Conservation (phyloP, 2,329 filamentous ascomycete genomes). For the Trichoderma harzianum region DNA sequence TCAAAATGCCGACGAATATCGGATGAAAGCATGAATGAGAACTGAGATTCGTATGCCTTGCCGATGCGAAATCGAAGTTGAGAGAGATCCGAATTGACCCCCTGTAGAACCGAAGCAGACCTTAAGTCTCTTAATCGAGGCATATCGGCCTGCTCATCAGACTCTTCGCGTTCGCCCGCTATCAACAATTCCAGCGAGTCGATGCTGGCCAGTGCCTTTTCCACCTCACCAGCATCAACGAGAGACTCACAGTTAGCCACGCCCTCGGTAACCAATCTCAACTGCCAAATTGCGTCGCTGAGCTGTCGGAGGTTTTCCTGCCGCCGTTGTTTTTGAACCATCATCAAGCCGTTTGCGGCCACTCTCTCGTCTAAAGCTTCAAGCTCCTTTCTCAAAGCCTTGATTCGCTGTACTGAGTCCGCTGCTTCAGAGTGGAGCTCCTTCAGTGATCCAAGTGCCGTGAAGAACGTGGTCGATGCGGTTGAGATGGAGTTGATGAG, state of each 20-base stretch:
- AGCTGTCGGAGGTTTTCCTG: slow-evolving; percentile 82
- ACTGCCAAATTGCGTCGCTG: slow-evolving; percentile 76
- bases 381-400: slow-evolving; percentile 73
- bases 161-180: slow-evolving; percentile 59
- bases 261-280: slow-evolving; percentile 72
- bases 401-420: slow-evolving; percentile 85
- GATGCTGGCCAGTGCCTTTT: slow-evolving; percentile 74
- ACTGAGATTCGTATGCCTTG: slow-evolving; percentile 78
- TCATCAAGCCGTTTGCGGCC: slow-evolving; percentile 77
- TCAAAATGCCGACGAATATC: slow-evolving; percentile 81
- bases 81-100: slow-evolving; percentile 72
- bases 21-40: slow-evolving; percentile 71
- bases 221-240: slow-evolving; percentile 79
- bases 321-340: slow-evolving; percentile 77
- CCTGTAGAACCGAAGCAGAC: slow-evolving; percentile 73
- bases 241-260: slow-evolving; percentile 74
- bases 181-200: slow-evolving; percentile 77
- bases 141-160: slow-evolving; percentile 29
- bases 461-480: slow-evolving; percentile 94
- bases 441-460: slow-evolving; percentile 82
- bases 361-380: slow-evolving; percentile 81
- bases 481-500: slow-evolving; percentile 94
- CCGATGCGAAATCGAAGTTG: slow-evolving; percentile 78
- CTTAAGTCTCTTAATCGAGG: slow-evolving; percentile 64
- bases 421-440: slow-evolving; percentile 90